These are phyloP conservation scores for Apostasia ramifera DNA, from an alignment of 106 monocot species.

Conservation along the genomic window DNA sequence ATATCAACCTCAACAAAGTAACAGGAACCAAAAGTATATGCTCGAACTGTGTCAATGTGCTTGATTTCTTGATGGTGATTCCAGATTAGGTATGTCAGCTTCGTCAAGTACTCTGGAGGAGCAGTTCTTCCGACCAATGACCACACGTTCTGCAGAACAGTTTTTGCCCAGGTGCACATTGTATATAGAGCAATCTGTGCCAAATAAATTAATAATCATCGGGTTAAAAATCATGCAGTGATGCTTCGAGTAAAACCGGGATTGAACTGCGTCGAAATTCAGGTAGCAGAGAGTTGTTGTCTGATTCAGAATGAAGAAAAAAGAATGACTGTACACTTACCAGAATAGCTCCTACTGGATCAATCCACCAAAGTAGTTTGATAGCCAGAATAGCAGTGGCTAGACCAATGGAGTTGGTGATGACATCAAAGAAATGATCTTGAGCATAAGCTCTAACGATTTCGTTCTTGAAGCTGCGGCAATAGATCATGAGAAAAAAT, in stretches of 20 bases:
- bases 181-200: conserved; percentile 54
- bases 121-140: conserved; percentile 34
- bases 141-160: conserved; percentile 37
- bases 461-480: conserved; percentile 64
- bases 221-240: too few relatives aligned
- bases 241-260: too few relatives aligned
- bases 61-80: conserved; percentile 41
- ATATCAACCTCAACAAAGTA: conserved; percentile 65
- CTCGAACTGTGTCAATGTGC: conserved; percentile 53
- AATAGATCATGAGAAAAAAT: conserved; percentile 70
- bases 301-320: background rate
- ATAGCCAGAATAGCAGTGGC: conserved; percentile 57
- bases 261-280: background rate
- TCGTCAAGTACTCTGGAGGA: conserved; percentile 38
- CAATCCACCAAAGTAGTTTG: conserved; percentile 67
- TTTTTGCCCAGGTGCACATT: conserved; percentile 38
- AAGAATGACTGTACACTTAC: conserved; percentile 15
- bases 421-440: conserved; percentile 88
- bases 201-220: background rate
- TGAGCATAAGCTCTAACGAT: conserved; percentile 85
- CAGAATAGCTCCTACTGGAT: conserved; percentile 73
- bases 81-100: conserved; percentile 50
- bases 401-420: conserved; percentile 79
- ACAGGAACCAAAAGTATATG: conserved; percentile 36
- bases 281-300: too few relatives aligned